A percentile compares a stretch with the other conserved stretches of the same genome.
Evolutionary conservation across 1,139 yeast genomes (phyloP).

Genomic region (Debaryomyces psychrophilus): DNA sequence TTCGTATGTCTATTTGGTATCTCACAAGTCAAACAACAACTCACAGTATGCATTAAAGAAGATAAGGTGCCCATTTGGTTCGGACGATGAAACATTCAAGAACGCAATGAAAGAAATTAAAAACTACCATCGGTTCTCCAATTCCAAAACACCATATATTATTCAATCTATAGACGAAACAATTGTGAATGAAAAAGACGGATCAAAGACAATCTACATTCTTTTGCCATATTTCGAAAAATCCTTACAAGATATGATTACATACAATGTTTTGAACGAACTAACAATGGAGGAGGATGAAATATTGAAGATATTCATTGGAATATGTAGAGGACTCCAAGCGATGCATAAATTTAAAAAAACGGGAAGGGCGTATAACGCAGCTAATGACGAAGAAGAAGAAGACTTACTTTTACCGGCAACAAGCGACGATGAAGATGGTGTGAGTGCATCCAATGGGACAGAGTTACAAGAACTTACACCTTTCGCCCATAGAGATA

Average conservation of each 20-base stretch:
- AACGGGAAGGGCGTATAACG: slow-evolving; percentile 19
- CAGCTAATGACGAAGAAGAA: slow-evolving; percentile 31
- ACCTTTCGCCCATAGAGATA: slow-evolving; percentile 83
- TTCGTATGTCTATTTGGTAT: slow-evolving; percentile 83
- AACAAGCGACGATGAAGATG: slow-evolving; percentile 35
- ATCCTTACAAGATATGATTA: slow-evolving; percentile 79
- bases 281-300: slow-evolving; percentile 60
- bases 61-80: slow-evolving; percentile 86
- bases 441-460: slow-evolving; percentile 19
- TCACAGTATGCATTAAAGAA: slow-evolving; percentile 76
- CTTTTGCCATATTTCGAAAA: slow-evolving; percentile 73
- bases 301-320: slow-evolving; percentile 62
- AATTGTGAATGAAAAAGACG: slow-evolving; percentile 73
- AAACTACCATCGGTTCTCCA: slow-evolving; percentile 67
- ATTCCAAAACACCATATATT: slow-evolving; percentile 60
- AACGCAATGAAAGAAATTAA: slow-evolving; percentile 77
- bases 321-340: slow-evolving; percentile 73
- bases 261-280: slow-evolving; percentile 60
- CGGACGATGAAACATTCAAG: slow-evolving; percentile 59
- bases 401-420: slow-evolving; percentile 35
- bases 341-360: slow-evolving; percentile 71
- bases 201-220: slow-evolving; percentile 76
- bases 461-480: slow-evolving; percentile 61
- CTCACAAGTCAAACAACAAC: slow-evolving; percentile 47
- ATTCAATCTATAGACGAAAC: slow-evolving; percentile 72